phyloP scores from a whole-genome alignment of 2,329 filamentous ascomycete genomes.

The Nothophoma quercina region DNA sequence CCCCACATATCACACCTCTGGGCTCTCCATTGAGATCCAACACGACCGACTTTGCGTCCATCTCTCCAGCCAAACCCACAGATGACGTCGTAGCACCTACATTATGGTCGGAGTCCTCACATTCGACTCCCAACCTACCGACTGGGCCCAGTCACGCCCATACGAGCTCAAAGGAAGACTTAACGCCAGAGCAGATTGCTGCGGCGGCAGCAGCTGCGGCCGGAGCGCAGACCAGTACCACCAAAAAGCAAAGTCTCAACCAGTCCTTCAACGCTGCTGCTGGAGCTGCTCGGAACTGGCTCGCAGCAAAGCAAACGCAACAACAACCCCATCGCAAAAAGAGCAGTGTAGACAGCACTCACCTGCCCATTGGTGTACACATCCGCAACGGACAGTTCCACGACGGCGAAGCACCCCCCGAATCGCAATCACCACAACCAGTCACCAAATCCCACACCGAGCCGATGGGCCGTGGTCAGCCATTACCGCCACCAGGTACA shows the following conservation, averaged over 20 bases:
- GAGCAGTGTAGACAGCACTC: conserved; percentile 19
- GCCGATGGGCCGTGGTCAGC: conserved; percentile 83
- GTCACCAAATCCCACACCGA: conserved; percentile 56
- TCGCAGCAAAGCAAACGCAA: conserved; percentile 55
- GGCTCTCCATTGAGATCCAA: conserved; percentile 56
- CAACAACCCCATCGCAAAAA: conserved; percentile 19
- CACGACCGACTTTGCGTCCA: conserved; percentile 15
- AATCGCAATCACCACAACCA: conserved; percentile 7
- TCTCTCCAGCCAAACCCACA: conserved; percentile 21
- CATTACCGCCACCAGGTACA: conserved; percentile 80
- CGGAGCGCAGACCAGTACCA: conserved; percentile 19
- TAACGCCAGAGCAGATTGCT: conserved; percentile 33
- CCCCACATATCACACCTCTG: conserved; percentile 62
- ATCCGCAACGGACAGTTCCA: conserved; percentile 13
- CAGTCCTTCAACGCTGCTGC: conserved; percentile 57
- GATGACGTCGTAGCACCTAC: conserved; percentile 38
- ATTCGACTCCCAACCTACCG: conserved; percentile 16
- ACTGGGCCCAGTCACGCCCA: conserved; percentile 21
- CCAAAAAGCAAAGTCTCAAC: conserved; percentile 40
- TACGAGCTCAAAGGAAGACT: conserved; percentile 26
- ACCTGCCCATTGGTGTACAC: conserved; percentile 20
- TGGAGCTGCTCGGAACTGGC: conserved; percentile 68
- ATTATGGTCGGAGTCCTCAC: conserved; percentile 23
- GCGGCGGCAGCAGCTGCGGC: conserved; percentile 30
- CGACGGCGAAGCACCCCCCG: conserved; percentile 15